Base-by-base conservation (phyloP, 2,329 filamentous ascomycete species). In the Alternaria arbusti region DNA sequence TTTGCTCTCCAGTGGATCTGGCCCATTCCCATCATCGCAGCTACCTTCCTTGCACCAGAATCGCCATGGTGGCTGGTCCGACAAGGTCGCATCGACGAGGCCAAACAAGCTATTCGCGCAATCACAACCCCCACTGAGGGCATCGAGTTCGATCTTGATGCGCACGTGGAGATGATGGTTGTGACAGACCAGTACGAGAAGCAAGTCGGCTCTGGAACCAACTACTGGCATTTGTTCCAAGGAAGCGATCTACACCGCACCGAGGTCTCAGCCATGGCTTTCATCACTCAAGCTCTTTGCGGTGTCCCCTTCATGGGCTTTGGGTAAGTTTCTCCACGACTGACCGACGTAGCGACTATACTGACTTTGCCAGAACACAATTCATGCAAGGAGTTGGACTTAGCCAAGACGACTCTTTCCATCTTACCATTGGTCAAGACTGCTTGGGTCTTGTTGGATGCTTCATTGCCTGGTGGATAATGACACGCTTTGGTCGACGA, bases 151-250 rank as follows among this genome's bases (percentile, higher is more conserved):
- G 67, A 74, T 17, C 55, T 71, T 17, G 70, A 74, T 32, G 66
- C 71, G 6, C 95, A 91, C 0, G 85, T 96, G 58, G 89, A 91
- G 70, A 95, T 96, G 92, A 96, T 97, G 91, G 87, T 92, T 1
- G 91, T 94, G 74, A 96, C 93, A 1, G 92, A 91, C 1, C 89
- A 90, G 1, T 83, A 95, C 10, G 93, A 96, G 77, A 86, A 91
- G 74, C 83, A 87, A 78, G 90, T 92, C 15, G 64, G 67, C 49
- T 82, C 83, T 13, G 92, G 92, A 50, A 87, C 90, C 11, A 89
- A 86, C 59, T 96, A 95, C 79, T 81, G 86, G 73, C 92, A 96
- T 77, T 95, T 92, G 80, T 96, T 96, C 86, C 89, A 86, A 77
- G 92, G 92, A 11, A 86, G 87, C 15, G 89, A 96, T 75, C 83